Conservation (phyloP, 225 moss, liverwort and hornwort genomes). For the Pleurozium schreberi region DNA sequence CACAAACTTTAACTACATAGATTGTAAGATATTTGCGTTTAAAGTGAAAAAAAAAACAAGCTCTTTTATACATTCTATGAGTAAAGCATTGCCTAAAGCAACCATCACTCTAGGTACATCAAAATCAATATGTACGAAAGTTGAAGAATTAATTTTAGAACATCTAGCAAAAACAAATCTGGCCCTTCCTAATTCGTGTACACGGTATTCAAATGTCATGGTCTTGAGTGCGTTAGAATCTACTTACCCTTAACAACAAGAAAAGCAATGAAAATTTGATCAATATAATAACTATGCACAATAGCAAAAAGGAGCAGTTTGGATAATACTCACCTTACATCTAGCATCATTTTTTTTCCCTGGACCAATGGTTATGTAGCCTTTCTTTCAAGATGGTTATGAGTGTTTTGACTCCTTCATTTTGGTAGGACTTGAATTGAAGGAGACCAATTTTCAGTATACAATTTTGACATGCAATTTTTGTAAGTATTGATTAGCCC, state of each 20-base stretch:
- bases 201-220: fast-evolving
- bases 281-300: no score
- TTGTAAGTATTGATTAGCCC: no score
- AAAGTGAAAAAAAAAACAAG: no score
- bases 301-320: neutral
- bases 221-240: fast-evolving
- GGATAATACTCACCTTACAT: fast-evolving
- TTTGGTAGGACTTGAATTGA: neutral
- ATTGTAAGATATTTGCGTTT: no score
- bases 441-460: neutral
- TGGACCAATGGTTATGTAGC: neutral
- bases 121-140: neutral
- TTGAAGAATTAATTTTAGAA: fast-evolving
- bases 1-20: no score
- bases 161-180: neutral
- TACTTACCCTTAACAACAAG: no score
- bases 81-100: no score
- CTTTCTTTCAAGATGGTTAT: neutral
- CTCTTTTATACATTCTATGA: no score
- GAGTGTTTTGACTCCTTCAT: neutral
- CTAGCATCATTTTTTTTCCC: neutral
- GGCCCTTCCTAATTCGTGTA: neutral
- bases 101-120: neutral
- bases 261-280: neutral
- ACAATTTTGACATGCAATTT: neutral